Evolutionary conservation across 2,329 filamentous ascomycete species (phyloP).

Genomic region (Trichoderma sp.): DNA sequence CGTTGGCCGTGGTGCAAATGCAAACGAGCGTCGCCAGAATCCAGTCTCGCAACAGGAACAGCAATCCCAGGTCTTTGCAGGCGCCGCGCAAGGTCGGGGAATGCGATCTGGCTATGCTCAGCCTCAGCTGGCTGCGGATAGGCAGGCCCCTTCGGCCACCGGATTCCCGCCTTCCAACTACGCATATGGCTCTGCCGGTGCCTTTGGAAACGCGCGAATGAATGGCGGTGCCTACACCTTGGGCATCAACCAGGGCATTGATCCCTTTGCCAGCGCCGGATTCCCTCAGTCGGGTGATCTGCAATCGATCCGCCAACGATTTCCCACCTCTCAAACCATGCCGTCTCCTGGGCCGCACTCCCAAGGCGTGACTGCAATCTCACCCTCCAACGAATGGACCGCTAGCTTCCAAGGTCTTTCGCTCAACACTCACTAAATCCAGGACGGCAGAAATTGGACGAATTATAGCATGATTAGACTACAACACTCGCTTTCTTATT

Average conservation of each 20-base stretch:
- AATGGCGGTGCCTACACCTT: slow-evolving; percentile 31
- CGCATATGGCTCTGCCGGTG: slow-evolving; percentile 33
- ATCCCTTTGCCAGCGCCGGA: slow-evolving; percentile 30
- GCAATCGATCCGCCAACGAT: slow-evolving; percentile 46
- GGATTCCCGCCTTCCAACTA: slow-evolving; percentile 37
- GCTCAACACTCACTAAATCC: slow-evolving; percentile 57
- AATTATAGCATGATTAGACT: slow-evolving; percentile 13
- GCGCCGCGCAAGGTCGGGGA: slow-evolving; percentile 37
- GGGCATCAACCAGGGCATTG: slow-evolving; percentile 29
- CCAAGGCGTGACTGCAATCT: slow-evolving; percentile 42
- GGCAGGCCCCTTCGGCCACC: slow-evolving; percentile 38
- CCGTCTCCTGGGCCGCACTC: slow-evolving; percentile 36
- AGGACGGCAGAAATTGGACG: neutral
- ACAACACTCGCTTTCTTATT: slow-evolving; percentile 10
- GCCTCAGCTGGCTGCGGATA: slow-evolving; percentile 41
- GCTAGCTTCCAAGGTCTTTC: slow-evolving; percentile 68
- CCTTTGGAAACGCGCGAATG: slow-evolving; percentile 34
- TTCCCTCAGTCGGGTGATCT: slow-evolving; percentile 43
- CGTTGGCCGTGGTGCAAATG: slow-evolving; percentile 45
- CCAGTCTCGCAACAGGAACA: slow-evolving; percentile 39
- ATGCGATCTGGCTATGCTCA: slow-evolving; percentile 44
- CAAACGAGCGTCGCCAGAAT: slow-evolving; percentile 48
- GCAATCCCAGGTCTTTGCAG: slow-evolving; percentile 37
- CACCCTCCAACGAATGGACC: slow-evolving; percentile 57
- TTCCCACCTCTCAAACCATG: slow-evolving; percentile 40